These are phyloP conservation scores for Leccinellum rugosiceps DNA, from an alignment of 768 basidiomycete genomes.

Conservation along the genomic window DNA sequence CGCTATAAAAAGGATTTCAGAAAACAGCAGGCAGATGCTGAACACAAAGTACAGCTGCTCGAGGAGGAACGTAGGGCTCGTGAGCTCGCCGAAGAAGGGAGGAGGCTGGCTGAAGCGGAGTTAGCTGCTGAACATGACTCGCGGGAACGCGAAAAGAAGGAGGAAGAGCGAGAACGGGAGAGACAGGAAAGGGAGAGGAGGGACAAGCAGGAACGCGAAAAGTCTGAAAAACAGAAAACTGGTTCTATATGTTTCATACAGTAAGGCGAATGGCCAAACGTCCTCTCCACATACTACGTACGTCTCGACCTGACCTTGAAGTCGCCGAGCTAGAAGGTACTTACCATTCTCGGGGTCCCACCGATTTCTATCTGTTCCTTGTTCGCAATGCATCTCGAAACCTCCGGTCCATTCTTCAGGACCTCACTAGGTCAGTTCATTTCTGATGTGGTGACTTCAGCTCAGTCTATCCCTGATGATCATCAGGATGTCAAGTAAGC, in stretches of 20 bases:
- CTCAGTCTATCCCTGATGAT: background rate
- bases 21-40: slow-evolving; percentile 21
- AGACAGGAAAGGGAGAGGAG: background rate
- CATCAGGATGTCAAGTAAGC: background rate
- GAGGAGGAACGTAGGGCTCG: slow-evolving; percentile 27
- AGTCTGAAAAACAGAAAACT: slow-evolving; percentile 4
- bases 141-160: slow-evolving; percentile 8
- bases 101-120: slow-evolving; percentile 15
- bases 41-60: slow-evolving; percentile 14
- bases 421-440: too few relatives aligned
- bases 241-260: slow-evolving; percentile 9
- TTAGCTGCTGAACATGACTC: slow-evolving; percentile 14
- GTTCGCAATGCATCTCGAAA: background rate
- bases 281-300: too few relatives aligned
- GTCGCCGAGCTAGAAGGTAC: too few relatives aligned
- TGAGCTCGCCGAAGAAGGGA: slow-evolving; percentile 21
- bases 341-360: too few relatives aligned
- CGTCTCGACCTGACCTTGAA: too few relatives aligned
- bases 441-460: too few relatives aligned
- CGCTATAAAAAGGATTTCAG: slow-evolving; percentile 16
- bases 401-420: background rate
- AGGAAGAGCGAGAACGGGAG: background rate
- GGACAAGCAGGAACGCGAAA: background rate
- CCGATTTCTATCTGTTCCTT: background rate
- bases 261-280: background rate